Evolutionary conservation across 192 early-diverging fungal genomes (phyloP).

Genomic region (Cladochytrium replicatum): DNA sequence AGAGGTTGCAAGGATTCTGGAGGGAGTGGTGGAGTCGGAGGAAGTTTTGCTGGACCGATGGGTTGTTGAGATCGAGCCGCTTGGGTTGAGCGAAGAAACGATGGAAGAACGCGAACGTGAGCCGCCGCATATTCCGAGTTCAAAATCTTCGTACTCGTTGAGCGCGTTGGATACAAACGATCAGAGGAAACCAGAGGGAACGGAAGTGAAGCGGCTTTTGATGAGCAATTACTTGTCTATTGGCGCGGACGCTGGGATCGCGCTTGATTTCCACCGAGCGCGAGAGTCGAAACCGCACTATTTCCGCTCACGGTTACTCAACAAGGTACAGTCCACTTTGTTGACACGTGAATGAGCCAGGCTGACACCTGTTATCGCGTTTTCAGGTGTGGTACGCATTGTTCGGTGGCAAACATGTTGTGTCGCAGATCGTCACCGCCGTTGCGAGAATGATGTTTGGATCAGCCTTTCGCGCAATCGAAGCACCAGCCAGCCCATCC

Average conservation of each 20-base stretch:
- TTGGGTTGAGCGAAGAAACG: neutral
- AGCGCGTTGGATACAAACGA: too few species aligned
- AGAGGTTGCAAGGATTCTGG: constrained; percentile 10
- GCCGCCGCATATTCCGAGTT: neutral
- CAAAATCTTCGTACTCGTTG: too few species aligned
- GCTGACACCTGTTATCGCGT: too few species aligned
- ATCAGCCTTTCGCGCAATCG: constrained; percentile 7
- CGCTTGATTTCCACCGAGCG: constrained; percentile 16
- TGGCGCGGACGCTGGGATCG: constrained; percentile 18
- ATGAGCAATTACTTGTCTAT: constrained; percentile 23
- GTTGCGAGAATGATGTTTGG: constrained; percentile 2
- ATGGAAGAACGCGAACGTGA: constrained; percentile 8
- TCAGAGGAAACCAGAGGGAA: too few species aligned
- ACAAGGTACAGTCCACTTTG: too few species aligned
- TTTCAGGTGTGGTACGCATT: constrained; percentile 19
- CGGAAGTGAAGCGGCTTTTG: constrained; percentile 2
- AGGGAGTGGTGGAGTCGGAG: constrained; percentile 8
- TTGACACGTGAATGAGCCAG: too few species aligned
- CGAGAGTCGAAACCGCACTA: constrained; percentile 13
- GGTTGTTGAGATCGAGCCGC: constrained; percentile 4
- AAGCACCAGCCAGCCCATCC: neutral
- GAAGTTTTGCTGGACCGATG: constrained; percentile 15
- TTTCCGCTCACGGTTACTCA: constrained; percentile 14
- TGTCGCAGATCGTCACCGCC: constrained; percentile 3
- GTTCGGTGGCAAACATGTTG: constrained; percentile 14